Conservation (phyloP, 78 protist genomes). For the slime mould (Dictyostelium discoideum) region DNA sequence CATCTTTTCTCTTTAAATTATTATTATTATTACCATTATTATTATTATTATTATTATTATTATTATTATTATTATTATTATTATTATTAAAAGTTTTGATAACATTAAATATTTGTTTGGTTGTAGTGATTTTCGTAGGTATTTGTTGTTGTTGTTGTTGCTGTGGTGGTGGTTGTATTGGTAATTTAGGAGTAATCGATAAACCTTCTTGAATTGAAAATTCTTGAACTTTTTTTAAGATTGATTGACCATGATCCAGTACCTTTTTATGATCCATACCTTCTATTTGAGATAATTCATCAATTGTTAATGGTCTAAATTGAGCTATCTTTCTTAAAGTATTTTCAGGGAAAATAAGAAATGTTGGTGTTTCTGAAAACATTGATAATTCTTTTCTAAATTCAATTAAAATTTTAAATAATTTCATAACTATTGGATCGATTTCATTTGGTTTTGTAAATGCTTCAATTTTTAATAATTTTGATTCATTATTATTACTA, state of each 20-base stretch:
- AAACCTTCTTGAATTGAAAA: slow-evolving; percentile 6
- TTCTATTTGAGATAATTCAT: not conserved
- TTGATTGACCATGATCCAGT: slow-evolving; percentile 40
- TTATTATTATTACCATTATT: too few relatives aligned
- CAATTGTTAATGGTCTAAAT: slow-evolving; percentile 23
- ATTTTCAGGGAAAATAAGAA: slow-evolving; percentile 34
- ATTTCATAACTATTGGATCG: not conserved
- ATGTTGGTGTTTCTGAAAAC: slow-evolving; percentile 1
- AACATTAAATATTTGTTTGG: not conserved
- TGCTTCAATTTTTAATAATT: not conserved
- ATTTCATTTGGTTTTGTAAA: not conserved
- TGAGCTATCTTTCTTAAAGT: not conserved
- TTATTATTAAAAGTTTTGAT: not conserved
- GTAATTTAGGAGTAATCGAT: not conserved
- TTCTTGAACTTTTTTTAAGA: slow-evolving; percentile 4
- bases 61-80: too few relatives aligned
- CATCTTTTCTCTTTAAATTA: too few relatives aligned
- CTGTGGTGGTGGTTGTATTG: not conserved
- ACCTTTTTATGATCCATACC: slow-evolving; percentile 40
- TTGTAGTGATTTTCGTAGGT: not conserved
- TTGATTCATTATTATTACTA: not conserved
- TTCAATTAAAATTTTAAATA: not conserved
- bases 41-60: too few relatives aligned
- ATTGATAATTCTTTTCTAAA: slow-evolving; percentile 5
- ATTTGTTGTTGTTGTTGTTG: not conserved